A percentile compares a stretch with the other conserved stretches of the same genome.
Conservation (phyloP, 805 yeast species). For the Pichia cephalocereana region DNA sequence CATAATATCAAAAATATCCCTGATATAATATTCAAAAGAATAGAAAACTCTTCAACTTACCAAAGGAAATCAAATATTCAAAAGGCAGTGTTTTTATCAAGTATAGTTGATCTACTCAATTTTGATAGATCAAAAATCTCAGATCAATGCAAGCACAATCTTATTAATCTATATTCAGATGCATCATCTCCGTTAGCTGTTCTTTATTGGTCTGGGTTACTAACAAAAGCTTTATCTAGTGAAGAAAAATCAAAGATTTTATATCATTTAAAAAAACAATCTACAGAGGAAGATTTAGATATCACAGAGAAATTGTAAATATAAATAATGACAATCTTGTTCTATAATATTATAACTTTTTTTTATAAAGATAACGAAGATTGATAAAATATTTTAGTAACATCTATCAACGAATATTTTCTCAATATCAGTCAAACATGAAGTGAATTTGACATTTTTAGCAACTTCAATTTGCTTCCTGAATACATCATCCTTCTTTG, state of each 20-base stretch:
- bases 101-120: conserved; percentile 13
- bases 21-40: conserved; percentile 3
- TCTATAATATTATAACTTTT: background rate
- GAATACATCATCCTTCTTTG: conserved; percentile 56
- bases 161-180: conserved; percentile 14
- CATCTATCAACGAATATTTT: conserved; percentile 35
- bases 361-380: too few relatives aligned
- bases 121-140: conserved; percentile 5
- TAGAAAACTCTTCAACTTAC: background rate
- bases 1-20: background rate
- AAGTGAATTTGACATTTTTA: conserved; percentile 7
- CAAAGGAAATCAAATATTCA: conserved; percentile 1
- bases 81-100: conserved; percentile 15
- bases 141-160: conserved; percentile 7
- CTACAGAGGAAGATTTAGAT: background rate
- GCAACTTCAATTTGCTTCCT: conserved; percentile 36
- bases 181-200: conserved; percentile 20
- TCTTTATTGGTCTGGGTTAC: conserved; percentile 13
- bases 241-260: conserved; percentile 8
- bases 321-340: background rate
- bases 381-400: background rate
- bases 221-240: conserved; percentile 1
- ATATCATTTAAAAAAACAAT: background rate
- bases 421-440: conserved; percentile 50
- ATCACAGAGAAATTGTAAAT: conserved; percentile 1